Base-by-base conservation (phyloP, 2,329 filamentous ascomycete genomes). In the Trichothecium sympodiale region DNA sequence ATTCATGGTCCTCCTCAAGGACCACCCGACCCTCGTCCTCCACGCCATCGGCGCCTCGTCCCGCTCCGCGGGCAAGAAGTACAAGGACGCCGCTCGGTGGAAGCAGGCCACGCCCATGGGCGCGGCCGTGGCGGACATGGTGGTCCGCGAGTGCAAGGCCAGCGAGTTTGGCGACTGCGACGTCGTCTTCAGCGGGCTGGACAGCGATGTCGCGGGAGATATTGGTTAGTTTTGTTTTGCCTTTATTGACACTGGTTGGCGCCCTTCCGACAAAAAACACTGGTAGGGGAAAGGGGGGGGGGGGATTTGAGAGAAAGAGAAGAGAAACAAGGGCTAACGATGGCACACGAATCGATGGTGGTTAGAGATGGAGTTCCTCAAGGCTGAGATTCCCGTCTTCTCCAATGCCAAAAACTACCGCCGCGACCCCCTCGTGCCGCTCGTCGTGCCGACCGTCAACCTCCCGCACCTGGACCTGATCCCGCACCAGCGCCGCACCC, bases 371-470 rank as follows among this genome's bases (percentile, higher is more conserved):
- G 83, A 83, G 47, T 96, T 96, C 60, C 72, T 94, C 52, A 82
- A 81, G 54, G 80, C 86, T 41, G 80, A 94, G 53, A 77, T 95
- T 35, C 78, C 85, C 51, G 83, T 95, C 56, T 96, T 98, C 68
- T 94, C 87, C 51, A 98, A 96, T 60, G 88, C 91, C 35, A 95
- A 95, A 64, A 96, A 95, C 74, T 86, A 94, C 71, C 83, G 91
- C 50, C 81, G 81, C 55, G 80, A 94, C 56, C 86, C 87, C 15
- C 69, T 89, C 33, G 87, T 95, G 3, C 91, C 91, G 9, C 78
- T 96, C 52, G 83, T 96, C 44, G 88, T 96, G 8, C 91, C 91
- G 2, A 94, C 87, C 15, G 88, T 96, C 58, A 96, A 96, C 67
- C 77, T 94, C 10, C 62, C 75, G 30, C 89, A 96, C 61, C 74